Conservation (phyloP, 257 asterid species). For the Solanum chmielewskii region DNA sequence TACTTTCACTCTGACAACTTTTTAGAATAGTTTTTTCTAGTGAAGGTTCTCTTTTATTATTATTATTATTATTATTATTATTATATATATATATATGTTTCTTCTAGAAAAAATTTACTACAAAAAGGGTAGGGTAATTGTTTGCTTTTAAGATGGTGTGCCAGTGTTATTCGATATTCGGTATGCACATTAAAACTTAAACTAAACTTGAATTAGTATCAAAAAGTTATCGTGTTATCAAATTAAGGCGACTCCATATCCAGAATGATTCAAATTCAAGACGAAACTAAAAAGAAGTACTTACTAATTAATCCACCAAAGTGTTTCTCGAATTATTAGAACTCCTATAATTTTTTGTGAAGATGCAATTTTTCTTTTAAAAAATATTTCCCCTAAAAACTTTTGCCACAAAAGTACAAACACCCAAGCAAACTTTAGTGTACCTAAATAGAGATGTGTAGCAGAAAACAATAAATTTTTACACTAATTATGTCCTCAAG, state of each 20-base stretch:
- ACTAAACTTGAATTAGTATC: too few relatives aligned
- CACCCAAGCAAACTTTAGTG: background rate
- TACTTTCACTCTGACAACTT: background rate
- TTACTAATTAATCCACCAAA: too few relatives aligned
- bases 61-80: background rate
- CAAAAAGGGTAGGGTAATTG: background rate
- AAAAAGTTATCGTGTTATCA: fast-evolving
- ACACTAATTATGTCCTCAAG: background rate
- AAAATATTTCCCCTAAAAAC: background rate
- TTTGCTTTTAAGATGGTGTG: background rate
- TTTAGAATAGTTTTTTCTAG: background rate
- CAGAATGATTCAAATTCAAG: too few relatives aligned
- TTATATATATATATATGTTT: background rate
- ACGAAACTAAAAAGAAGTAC: background rate
- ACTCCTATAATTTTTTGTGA: background rate
- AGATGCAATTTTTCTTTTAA: background rate
- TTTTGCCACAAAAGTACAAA: background rate
- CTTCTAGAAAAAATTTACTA: background rate
- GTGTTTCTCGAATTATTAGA: too few relatives aligned
- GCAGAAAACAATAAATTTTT: background rate
- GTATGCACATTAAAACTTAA: background rate
- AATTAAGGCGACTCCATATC: background rate
- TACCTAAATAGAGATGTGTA: background rate
- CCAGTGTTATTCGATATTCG: background rate
- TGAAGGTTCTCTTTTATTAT: background rate